A percentile compares a stretch with the other conserved stretches of the same genome.
phyloP scores from a whole-genome alignment of 495 filamentous ascomycete genomes.

The Annulohypoxylon maeteangense region DNA sequence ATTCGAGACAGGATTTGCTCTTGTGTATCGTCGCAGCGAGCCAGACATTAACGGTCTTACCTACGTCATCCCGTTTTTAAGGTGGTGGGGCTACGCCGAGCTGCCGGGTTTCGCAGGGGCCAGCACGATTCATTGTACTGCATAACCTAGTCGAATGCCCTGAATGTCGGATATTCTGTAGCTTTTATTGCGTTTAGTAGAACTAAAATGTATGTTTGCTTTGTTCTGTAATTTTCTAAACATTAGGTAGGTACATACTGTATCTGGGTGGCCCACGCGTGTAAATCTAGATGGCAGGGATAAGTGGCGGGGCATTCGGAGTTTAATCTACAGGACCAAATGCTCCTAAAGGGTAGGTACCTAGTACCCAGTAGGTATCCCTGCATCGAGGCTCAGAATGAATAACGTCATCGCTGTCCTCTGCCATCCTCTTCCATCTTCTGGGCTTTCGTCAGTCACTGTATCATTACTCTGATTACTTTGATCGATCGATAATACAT shows the following conservation, averaged over 20 bases:
- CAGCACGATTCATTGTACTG: slow-evolving; percentile 1
- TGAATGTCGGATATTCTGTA: not conserved
- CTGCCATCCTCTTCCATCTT: not conserved
- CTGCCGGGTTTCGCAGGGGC: slow-evolving; percentile 9
- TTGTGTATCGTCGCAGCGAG: slow-evolving; percentile 22
- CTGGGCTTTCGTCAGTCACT: slow-evolving; percentile 43
- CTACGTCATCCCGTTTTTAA: slow-evolving; percentile 36
- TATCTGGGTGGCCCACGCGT: slow-evolving; percentile 1
- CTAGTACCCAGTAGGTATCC: too few relatives aligned
- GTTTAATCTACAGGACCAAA: slow-evolving; percentile 24
- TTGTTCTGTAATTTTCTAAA: not conserved
- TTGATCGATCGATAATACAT: slow-evolving; percentile 35
- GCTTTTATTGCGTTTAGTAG: not conserved
- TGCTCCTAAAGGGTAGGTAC: slow-evolving; percentile 15
- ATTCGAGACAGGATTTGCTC: slow-evolving; percentile 20
- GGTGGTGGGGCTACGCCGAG: slow-evolving; percentile 9
- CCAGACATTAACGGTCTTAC: not conserved
- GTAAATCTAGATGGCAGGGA: slow-evolving; percentile 12
- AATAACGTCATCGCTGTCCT: slow-evolving; percentile 35
- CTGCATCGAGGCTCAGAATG: slow-evolving; percentile 24
- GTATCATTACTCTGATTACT: not conserved
- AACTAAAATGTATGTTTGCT: not conserved
- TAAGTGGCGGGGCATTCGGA: slow-evolving; percentile 7
- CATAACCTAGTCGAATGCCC: not conserved
- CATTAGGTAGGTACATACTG: too few relatives aligned